Base-by-base conservation (phyloP, 805 yeast species). In the Saccharomycopsis microspora region DNA sequence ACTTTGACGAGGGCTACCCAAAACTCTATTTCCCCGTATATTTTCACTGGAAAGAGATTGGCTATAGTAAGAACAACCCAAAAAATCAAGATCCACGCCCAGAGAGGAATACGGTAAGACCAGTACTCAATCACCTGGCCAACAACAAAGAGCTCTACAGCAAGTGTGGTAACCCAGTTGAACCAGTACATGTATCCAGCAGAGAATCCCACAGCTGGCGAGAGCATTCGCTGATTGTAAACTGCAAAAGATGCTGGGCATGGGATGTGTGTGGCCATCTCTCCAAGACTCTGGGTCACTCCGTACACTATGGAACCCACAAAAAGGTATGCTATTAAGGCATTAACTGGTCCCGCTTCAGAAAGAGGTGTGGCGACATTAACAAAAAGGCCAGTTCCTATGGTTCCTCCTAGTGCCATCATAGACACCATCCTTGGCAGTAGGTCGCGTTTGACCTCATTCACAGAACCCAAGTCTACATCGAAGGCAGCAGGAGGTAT, bases 241-340 rank as follows among this genome's bases (percentile, higher is more conserved):
- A 76, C 80, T 32, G 81, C 73, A 59, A 81, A 78, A 1, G 85
- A 78, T 2, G 74, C 65, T 7, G 78, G 64, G 45, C 77, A 72
- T 3, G 86, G 86, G n/a, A 81, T 76, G 51, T 74, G 77, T 10
- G 85, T 78, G 34, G 85, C 85, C 85, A 81, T 77, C 63, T 81
- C 87, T 55, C 85, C 86, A 52, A 80, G 64, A 3, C 80, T 70
- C 61, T 80, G 85, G 28, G 82, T 76, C 40, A 81, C 78, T 27
- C 74, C 72, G 55, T 70, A 78, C 2, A 78, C 79, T 47, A 81
- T 61, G 3, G 78, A 59, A 44, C 84, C 83, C 69, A 80, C 76
- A 61, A 78, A 79, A 5, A 76, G 51, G 56, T 76, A 80, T 1
- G 85, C 72, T 43, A 81, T 76, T 31, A 81, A 63, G 2, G 82